These are phyloP conservation scores for Colletotrichum sp. DNA, from an alignment of 2,329 filamentous ascomycete species.

Conservation along the genomic window DNA sequence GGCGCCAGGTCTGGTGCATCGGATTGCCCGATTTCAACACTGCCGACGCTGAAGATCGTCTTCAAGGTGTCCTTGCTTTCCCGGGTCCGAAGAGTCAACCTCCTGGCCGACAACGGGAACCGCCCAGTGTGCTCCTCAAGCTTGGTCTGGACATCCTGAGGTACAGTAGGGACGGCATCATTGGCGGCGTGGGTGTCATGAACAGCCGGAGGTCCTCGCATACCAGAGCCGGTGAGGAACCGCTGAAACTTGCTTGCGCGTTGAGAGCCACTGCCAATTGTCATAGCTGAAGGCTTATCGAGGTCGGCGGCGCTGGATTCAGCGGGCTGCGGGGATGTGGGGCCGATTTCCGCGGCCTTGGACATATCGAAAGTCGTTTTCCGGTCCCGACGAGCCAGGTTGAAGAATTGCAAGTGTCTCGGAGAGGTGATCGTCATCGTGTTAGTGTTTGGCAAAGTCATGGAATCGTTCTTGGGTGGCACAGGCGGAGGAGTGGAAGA, in stretches of 20 bases:
- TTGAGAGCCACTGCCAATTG: slow-evolving; percentile 34
- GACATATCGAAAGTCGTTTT: slow-evolving; percentile 25
- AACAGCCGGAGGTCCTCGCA: slow-evolving; percentile 33
- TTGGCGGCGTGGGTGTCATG: slow-evolving; percentile 37
- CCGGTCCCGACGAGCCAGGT: slow-evolving; percentile 20
- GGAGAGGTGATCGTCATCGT: background rate
- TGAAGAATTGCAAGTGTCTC: slow-evolving; percentile 16
- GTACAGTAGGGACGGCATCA: slow-evolving; percentile 38
- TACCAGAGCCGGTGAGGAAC: slow-evolving; percentile 38
- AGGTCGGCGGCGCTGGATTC: slow-evolving; percentile 33
- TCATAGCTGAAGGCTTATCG: slow-evolving; percentile 35
- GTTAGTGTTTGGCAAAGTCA: background rate
- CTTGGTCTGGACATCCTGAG: slow-evolving; percentile 38
- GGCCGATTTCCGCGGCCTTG: slow-evolving; percentile 15
- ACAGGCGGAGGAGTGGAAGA: slow-evolving; percentile 34
- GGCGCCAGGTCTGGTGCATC: background rate
- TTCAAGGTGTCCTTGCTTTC: slow-evolving; percentile 53
- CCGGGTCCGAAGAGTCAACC: slow-evolving; percentile 40
- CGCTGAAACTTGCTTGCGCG: slow-evolving; percentile 39
- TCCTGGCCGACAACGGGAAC: slow-evolving; percentile 40
- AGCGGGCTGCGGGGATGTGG: slow-evolving; percentile 26
- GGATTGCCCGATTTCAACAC: slow-evolving; percentile 35
- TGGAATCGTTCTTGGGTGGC: slow-evolving; percentile 36
- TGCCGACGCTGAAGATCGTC: slow-evolving; percentile 57
- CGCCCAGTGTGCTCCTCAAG: slow-evolving; percentile 37